Evolutionary conservation across 345 rosid species (phyloP).

Genomic region (Populus euphratica): DNA sequence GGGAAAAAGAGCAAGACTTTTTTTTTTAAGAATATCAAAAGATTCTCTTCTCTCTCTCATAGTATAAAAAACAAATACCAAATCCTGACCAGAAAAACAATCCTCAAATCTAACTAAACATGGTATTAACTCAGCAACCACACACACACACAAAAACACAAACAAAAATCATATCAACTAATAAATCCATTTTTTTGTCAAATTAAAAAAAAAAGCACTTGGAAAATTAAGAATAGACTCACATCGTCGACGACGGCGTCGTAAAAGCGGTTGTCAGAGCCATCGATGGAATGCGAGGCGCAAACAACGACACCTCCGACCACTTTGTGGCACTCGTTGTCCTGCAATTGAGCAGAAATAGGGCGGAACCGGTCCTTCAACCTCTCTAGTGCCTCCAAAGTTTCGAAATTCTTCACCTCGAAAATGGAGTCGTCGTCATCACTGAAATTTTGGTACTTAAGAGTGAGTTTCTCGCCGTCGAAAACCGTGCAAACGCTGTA

Average conservation of each 20-base stretch:
- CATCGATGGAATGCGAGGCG: slow-evolving; percentile 29
- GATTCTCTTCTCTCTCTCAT: no score
- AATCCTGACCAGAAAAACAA: no score
- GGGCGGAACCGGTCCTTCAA: slow-evolving; percentile 33
- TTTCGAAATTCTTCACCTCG: slow-evolving; percentile 11
- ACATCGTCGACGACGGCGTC: slow-evolving; percentile 47
- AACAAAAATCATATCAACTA: no score
- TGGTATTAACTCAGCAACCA: no score
- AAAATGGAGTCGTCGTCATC: slow-evolving; percentile 19
- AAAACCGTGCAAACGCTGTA: slow-evolving; percentile 23
- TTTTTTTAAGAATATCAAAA: no score
- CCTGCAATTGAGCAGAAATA: slow-evolving; percentile 47
- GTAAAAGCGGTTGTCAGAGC: slow-evolving; percentile 33
- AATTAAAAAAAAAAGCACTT: no score
- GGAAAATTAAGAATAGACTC: background rate
- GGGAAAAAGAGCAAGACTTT: no score
- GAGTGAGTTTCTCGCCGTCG: slow-evolving; percentile 22
- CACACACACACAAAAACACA: no score
- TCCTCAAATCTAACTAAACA: no score
- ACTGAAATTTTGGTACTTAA: slow-evolving; percentile 25
- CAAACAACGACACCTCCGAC: slow-evolving; percentile 28
- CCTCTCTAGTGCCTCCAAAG: slow-evolving; percentile 17
- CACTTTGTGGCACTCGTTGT: slow-evolving; percentile 27
- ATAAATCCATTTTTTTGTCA: no score
- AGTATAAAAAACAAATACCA: no score